A percentile compares a stretch with the other conserved stretches of the same genome.
Evolutionary conservation across 768 basidiomycete species (phyloP).

Genomic region (Strobilomyces dryophilus): DNA sequence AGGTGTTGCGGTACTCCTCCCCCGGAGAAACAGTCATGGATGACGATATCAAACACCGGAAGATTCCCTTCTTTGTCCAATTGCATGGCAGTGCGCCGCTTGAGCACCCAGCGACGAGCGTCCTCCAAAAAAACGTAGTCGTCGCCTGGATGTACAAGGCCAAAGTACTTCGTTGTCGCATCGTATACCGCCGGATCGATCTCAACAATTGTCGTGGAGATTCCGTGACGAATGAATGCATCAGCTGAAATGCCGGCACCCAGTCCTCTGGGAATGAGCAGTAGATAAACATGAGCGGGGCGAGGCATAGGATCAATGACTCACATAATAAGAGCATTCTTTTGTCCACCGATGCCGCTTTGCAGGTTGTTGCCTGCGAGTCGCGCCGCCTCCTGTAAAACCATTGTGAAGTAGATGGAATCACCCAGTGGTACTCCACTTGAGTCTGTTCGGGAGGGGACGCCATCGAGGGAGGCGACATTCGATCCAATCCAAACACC

Average conservation of each 20-base stretch:
- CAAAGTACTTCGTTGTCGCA: conserved; percentile 77
- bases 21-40: conserved; percentile 94
- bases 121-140: conserved; percentile 70
- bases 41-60: conserved; percentile 56
- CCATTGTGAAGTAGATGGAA: conserved; percentile 80
- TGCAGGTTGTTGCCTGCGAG: conserved; percentile 53
- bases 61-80: conserved; percentile 13
- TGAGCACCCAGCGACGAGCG: conserved; percentile 63
- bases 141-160: conserved; percentile 60
- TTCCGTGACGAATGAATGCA: conserved; percentile 62
- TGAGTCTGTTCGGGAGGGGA: conserved; percentile 44
- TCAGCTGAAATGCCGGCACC: conserved; percentile 81
- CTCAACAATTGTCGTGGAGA: conserved; percentile 83
- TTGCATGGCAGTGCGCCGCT: conserved; percentile 32
- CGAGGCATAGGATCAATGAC: conserved; percentile 19
- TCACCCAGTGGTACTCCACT: conserved; percentile 58
- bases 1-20: conserved; percentile 86
- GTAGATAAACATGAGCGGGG: conserved; percentile 3
- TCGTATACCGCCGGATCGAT: conserved; percentile 89
- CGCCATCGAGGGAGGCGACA: conserved; percentile 40
- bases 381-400: conserved; percentile 81
- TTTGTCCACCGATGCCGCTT: conserved; percentile 32
- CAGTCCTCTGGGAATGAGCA: conserved; percentile 59
- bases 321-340: conserved; percentile 72
- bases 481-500: conserved; percentile 75